Percentiles rank a stretch among this genome's conserved stretches.
Conservation (phyloP, 2,329 filamentous ascomycete species). For the Colletotrichum karsti region DNA sequence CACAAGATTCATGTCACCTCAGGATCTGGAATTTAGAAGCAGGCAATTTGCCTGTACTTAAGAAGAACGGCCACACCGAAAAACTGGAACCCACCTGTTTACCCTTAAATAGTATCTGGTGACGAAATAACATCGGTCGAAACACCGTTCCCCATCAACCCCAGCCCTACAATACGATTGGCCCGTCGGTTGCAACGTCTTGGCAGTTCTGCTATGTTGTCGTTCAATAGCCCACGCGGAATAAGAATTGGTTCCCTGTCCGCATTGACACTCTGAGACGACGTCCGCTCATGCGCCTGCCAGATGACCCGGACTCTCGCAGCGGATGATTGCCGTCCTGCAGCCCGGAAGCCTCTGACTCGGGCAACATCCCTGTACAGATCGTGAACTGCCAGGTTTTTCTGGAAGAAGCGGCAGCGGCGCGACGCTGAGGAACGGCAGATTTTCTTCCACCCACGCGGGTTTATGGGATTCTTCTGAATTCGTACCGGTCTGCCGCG, state of each 20-base stretch:
- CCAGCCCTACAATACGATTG: slow-evolving; percentile 3
- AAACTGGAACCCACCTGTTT: neutral
- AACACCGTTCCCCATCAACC: neutral
- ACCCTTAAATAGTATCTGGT: slow-evolving; percentile 6
- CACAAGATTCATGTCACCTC: neutral
- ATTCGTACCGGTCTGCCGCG: neutral
- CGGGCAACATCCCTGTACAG: slow-evolving; percentile 12
- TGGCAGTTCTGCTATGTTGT: neutral
- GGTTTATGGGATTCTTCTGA: neutral
- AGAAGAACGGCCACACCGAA: slow-evolving; percentile 12
- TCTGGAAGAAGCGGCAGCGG: neutral
- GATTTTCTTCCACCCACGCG: neutral
- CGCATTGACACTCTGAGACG: slow-evolving; percentile 17
- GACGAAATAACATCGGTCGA: slow-evolving; percentile 13
- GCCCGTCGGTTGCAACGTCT: neutral
- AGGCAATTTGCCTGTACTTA: neutral
- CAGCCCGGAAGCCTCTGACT: slow-evolving; percentile 11
- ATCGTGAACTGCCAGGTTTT: neutral
- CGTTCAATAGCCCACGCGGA: neutral
- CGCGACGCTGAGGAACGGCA: neutral
- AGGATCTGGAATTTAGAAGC: neutral
- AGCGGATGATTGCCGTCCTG: slow-evolving; percentile 5
- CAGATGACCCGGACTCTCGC: slow-evolving; percentile 3
- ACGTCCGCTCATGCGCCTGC: slow-evolving; percentile 8
- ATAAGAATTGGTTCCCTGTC: neutral